Base-by-base conservation (phyloP, 2,329 filamentous ascomycete species). In the Colletotrichum sojae region DNA sequence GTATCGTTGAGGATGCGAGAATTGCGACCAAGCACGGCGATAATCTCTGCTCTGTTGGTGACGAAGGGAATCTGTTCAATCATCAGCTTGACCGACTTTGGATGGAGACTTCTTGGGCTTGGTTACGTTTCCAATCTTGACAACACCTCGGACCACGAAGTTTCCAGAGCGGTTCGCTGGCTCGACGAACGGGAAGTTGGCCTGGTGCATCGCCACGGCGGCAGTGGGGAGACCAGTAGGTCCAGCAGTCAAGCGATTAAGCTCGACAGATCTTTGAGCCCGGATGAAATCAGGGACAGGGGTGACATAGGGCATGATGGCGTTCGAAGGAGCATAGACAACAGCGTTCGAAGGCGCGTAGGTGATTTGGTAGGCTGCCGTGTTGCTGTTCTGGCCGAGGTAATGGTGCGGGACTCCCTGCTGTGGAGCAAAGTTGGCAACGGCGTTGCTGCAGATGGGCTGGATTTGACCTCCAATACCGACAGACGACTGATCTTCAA, bases 21-120 rank as follows among this genome's bases (percentile, higher is more conserved):
- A 72, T 87, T 89, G 57, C 86, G 85, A 3, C 89, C 89, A 18
- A 90, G 80, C 73, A 90, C 88, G 1, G 88, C 88, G 61, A 89
- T 81, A 18, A 91, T 78, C 74, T 90, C 88, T 15, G 84, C 76
- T 4, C 86, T 83, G 25, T 80, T 85, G 55, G 86, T 84, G 16
- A 79, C 78, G 71, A 88, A 90, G 0, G 88, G 88, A 65, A 89
- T 89, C 88, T 90, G 63, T 45, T 2, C 1, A 31, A 4, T 20
- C n/a, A 57, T 73, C 45, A 72, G 63, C 12, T 39, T 9, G 6
- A 9, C 6, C 51, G 48, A n/a, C 20, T 9, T 16, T 31, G 1
- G 4, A 8, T 22, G 15, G 10, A 8, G 10, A 27, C 12, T 2
- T 5, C 12, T 4, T 4, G 45, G 18, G 12, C 6, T 2, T 10